These are phyloP conservation scores for Chlamydomonas sphaeroides DNA, from an alignment of 139 green algal genomes.

Conservation along the genomic window DNA sequence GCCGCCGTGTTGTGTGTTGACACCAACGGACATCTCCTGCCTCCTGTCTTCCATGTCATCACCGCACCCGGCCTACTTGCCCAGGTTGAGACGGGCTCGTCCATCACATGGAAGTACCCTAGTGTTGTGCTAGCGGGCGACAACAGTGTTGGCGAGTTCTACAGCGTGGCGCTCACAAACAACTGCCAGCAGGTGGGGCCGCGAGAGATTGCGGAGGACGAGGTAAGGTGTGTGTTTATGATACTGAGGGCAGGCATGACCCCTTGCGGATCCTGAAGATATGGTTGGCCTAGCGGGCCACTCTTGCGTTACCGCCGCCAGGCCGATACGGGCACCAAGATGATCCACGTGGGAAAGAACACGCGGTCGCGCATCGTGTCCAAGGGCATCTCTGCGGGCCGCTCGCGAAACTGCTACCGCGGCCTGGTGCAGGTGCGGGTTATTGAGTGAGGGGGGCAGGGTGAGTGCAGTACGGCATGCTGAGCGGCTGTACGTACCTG, in stretches of 20 bases:
- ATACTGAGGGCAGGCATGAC: neutral
- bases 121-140: conserved; percentile 93
- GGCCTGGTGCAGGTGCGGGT: conserved; percentile 83
- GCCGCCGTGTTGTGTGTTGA: too few relatives aligned
- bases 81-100: conserved; percentile 96
- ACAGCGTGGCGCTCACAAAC: conserved; percentile 98
- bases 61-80: neutral
- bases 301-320: too few relatives aligned
- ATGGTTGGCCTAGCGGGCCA: too few relatives aligned
- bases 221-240: neutral
- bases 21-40: too few relatives aligned
- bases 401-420: conserved; percentile 67
- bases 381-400: conserved; percentile 97
- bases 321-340: conserved; percentile 92
- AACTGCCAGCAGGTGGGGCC: conserved; percentile 67
- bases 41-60: neutral
- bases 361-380: conserved; percentile 96
- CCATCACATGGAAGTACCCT: conserved; percentile 99
- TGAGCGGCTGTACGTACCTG: too few relatives aligned
- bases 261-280: too few relatives aligned
- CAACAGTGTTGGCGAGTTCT: conserved; percentile 97
- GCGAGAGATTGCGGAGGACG: neutral
- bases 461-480: too few relatives aligned
- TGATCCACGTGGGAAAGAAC: conserved; percentile 98
- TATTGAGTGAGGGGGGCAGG: neutral